Percentiles rank a stretch among this genome's conserved stretches.
Conservation (phyloP, 441 rosid species). For the Gossypium trilobum region DNA sequence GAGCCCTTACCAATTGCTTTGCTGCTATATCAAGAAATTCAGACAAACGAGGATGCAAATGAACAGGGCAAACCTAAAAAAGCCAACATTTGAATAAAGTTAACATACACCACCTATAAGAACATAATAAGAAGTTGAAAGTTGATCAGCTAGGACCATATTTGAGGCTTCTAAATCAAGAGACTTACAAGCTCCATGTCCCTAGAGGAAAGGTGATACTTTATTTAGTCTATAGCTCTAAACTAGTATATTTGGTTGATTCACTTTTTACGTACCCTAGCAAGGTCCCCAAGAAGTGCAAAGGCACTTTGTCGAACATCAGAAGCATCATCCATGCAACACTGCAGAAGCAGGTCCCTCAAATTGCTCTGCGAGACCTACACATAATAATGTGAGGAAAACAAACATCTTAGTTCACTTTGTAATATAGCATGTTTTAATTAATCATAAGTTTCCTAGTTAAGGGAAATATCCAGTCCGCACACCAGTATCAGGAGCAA, state of each 20-base stretch:
- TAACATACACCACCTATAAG: background rate
- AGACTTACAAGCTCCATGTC: background rate
- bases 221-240: background rate
- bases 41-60: slow-evolving; percentile 62
- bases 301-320: slow-evolving; percentile 96
- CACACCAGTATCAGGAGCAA: slow-evolving; percentile 1
- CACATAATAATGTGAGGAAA: slow-evolving; percentile 9
- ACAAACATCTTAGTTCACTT: background rate
- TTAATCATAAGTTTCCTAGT: background rate
- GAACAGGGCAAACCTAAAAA: slow-evolving; percentile 63
- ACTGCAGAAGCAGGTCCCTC: slow-evolving; percentile 77
- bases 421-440: background rate
- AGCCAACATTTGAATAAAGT: background rate
- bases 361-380: slow-evolving; percentile 78
- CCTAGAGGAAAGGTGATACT: background rate
- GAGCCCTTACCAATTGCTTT: slow-evolving; percentile 72
- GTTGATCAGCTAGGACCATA: background rate
- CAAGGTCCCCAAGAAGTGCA: slow-evolving; percentile 95
- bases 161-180: background rate
- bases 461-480: background rate
- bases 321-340: slow-evolving; percentile 83
- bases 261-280: slow-evolving; percentile 52
- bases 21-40: slow-evolving; percentile 77
- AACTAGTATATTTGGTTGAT: background rate
- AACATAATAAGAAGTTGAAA: slow-evolving; percentile 12